Base-by-base conservation (phyloP, 257 asterid species). In the Capsicum baccatum region DNA sequence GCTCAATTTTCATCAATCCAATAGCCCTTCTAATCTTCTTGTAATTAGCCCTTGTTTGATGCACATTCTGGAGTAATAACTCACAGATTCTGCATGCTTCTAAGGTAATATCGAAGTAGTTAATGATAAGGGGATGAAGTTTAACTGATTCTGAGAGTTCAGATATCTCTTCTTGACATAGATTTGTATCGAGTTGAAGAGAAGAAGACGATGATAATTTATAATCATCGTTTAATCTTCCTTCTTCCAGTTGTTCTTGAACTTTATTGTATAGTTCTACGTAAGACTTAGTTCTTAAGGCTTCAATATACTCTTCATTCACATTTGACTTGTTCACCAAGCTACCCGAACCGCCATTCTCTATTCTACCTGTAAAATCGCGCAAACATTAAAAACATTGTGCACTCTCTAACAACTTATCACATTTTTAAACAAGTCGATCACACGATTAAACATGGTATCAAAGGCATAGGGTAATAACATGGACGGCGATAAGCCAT, bases 201-300 rank as follows among this genome's bases (percentile, higher is more conserved):
- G 87, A 83, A 4, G 83, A 55, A 0, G 92, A 85, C 3, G 91
- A 64, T 10, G 88, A 78, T 6, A 64, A 85, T 42, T 87, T 89
- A 48, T 64, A 44, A 71, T 79, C 21, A 5, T 37, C 13, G 4
- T n/a, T 21, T 15, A 26, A 52, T 76, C 17, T 68, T 63, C 63
- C 84, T 47, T 16, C 79, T 83, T 81, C 90, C 16, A 90, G 69
- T 50, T 91, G 90, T 66, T 78, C 81, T 47, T 89, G 87, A 83
- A 93, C 83, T 88, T 92, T 90, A 79, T 85, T 68, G 86, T 79
- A 86, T 8, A 95, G 87, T 50, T 94, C 97, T 26, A 85, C 83
- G 86, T 89, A 95, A 35, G 98, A 95, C 69, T 92, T 94, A 16
- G 98, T 92, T 83, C 98, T 89, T 39, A 95, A 90, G 9, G 95